Base-by-base conservation (phyloP, 768 basidiomycete genomes). In the Mycena vulgaris region DNA sequence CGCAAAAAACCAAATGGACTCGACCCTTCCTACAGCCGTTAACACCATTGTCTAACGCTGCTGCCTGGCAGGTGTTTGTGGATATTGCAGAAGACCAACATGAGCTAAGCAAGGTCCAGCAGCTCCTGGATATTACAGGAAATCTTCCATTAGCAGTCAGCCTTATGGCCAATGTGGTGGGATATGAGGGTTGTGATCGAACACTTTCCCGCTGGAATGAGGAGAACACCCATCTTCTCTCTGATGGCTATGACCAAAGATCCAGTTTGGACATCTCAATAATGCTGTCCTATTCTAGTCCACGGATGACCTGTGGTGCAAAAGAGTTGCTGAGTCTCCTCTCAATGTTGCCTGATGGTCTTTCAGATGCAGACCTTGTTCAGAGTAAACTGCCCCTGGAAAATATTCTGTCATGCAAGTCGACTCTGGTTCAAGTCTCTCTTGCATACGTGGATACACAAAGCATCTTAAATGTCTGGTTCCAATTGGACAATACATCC, bases 331-430 rank as follows among this genome's bases (percentile, higher is more conserved):
- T n/a, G n/a, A n/a, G n/a, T n/a, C n/a, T n/a, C n/a, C n/a, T n/a
- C n/a, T n/a, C n/a, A n/a, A n/a, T n/a, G n/a, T n/a, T n/a, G n/a
- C n/a, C n/a, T n/a, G n/a, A n/a, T 53, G 52, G 52, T 17, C 28
- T 53, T 53, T 53, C 52, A 9, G 52, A 53, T 53, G 52, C 52
- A n/a, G 52, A 53, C 52, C 52, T 53, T 14, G 28, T 53, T 33
- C 52, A 53, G 28, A 33, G 28, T 17, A 33, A 10, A 33, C 31
- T 53, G 3, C 52, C 52, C 5, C 28, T 53, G 16, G 28, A 30
- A 14, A 53, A 53, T 53, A 33, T 53, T 33, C 52, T 53, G 11
- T 14, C 52, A 16, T 30, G 28, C 52, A 53, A 53, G 31, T 53
- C 31, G 16, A 53, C 31, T 33, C 30, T 53, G 52, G 1, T 53